Evolutionary conservation across 1,284 basidiomycete genomes (phyloP), one percentile per base, ranked within the genome.

Genomic region (Papiliotrema laurentii): DNA sequence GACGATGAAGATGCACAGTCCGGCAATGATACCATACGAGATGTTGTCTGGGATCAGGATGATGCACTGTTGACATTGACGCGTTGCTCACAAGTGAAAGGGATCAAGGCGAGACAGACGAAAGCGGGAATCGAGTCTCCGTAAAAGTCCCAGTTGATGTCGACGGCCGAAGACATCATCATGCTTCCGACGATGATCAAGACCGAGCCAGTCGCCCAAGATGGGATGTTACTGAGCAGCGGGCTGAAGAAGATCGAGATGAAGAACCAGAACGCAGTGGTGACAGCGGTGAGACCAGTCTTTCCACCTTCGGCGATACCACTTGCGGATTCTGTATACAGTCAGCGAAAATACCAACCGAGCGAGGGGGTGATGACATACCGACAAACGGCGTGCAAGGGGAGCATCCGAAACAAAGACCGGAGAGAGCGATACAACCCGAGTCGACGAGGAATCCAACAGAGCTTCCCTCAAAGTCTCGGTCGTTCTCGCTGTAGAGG

Each of bases 121-220:
- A 90, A 89, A 0, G 87, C 85, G 6, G 89, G 89, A 2, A 92
- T 80, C 14, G 86, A 82, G 68, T 93, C 89, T 25, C 89, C 88
- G 35, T 85, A 79, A 66, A 88, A 93, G 66, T 84, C 80, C 89
- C 89, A 93, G 74, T 91, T 92, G 73, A 93, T 86, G 50, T 88
- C 84, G 34, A 83, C 80, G 13, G 87, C 85, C 64, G 89, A 91
- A 63, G 84, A 80, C 66, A 89, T 88, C 89, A 93, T 93, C 67
- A 92, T 77, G 24, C 85, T 86, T 22, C 89, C 89, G 33, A 91
- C 89, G 53, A 93, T 86, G 53, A 89, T 81, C 41, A 93, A 77
- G 4, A 89, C 88, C 51, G 87, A 85, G 5, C 89, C 89, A 0
- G 89, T 93, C 1, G 89, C 89, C 87, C 89, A 93, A 0, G 83